Percentiles rank a stretch among this genome's conserved stretches.
These are phyloP conservation scores for Naganishia randhawae DNA, from an alignment of 768 basidiomycete species.

Conservation along the genomic window DNA sequence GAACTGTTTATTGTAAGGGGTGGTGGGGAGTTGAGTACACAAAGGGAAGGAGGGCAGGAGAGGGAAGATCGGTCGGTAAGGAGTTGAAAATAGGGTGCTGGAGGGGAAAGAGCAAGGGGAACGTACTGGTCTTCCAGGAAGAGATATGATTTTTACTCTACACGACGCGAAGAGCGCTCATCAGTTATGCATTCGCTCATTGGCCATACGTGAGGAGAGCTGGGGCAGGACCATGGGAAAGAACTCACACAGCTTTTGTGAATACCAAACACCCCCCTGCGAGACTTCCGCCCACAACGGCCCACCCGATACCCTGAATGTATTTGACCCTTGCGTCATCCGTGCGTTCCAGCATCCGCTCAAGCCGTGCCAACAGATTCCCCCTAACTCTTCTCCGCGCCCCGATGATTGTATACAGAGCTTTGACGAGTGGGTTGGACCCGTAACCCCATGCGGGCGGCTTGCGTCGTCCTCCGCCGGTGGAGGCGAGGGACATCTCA, in stretches of 20 bases:
- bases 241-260: slow-evolving; percentile 65
- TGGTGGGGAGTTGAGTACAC: neutral
- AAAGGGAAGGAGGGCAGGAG: neutral
- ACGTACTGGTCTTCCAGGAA: slow-evolving; percentile 26
- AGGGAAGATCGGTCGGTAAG: neutral
- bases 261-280: slow-evolving; percentile 88
- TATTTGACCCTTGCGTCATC: slow-evolving; percentile 83
- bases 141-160: slow-evolving; percentile 68
- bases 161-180: neutral
- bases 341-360: slow-evolving; percentile 70
- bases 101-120: neutral
- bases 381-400: slow-evolving; percentile 57
- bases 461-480: neutral
- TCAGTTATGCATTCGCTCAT: slow-evolving; percentile 27
- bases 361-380: slow-evolving; percentile 56
- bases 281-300: slow-evolving; percentile 83
- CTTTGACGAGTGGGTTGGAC: neutral
- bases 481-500: slow-evolving; percentile 42
- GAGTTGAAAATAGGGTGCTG: too few relatives aligned
- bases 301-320: slow-evolving; percentile 91
- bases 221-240: slow-evolving; percentile 33
- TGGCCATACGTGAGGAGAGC: too few relatives aligned
- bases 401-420: slow-evolving; percentile 30
- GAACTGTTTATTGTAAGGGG: slow-evolving; percentile 54
- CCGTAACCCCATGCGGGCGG: neutral